phyloP scores from a whole-genome alignment of 2,329 filamentous ascomycete species.

The Tolypocladium endophyticum region DNA sequence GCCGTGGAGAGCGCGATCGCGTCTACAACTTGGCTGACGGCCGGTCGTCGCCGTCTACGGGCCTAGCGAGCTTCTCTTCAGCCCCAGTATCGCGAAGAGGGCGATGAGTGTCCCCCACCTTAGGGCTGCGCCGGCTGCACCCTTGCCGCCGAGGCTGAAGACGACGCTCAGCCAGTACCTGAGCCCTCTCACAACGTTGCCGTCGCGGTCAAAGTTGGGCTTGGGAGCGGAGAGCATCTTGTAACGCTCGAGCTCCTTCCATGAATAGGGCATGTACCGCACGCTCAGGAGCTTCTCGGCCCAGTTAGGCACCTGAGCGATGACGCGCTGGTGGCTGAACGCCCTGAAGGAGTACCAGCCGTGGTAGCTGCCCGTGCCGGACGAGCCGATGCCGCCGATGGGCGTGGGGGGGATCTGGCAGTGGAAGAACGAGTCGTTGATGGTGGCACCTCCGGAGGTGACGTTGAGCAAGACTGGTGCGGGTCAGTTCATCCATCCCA shows the following conservation, averaged over 20 bases:
- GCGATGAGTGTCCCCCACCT: constrained; percentile 37
- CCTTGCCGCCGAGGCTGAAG: constrained; percentile 38
- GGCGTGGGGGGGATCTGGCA: constrained; percentile 28
- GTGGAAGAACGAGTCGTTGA: constrained; percentile 39
- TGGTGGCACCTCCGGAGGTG: constrained; percentile 38
- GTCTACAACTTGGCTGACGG: not conserved
- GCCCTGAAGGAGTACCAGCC: constrained; percentile 35
- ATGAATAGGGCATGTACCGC: constrained; percentile 55
- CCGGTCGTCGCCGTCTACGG: constrained; percentile 11
- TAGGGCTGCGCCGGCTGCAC: constrained; percentile 37
- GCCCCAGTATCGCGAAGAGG: constrained; percentile 23
- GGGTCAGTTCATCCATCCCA: constrained; percentile 11
- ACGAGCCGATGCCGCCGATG: constrained; percentile 39
- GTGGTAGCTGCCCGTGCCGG: constrained; percentile 37
- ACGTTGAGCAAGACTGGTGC: constrained; percentile 25
- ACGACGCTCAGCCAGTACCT: constrained; percentile 44
- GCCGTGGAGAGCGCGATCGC: not conserved
- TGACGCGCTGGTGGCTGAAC: constrained; percentile 28
- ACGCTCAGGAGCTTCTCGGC: constrained; percentile 45
- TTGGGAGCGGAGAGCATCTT: constrained; percentile 29
- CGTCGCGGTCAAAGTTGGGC: constrained; percentile 54
- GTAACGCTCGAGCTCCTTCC: constrained; percentile 32
- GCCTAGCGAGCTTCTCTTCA: constrained; percentile 23
- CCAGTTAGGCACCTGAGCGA: constrained; percentile 26
- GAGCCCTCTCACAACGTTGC: constrained; percentile 38